phyloP scores from a whole-genome alignment of 2,329 filamentous ascomycete genomes.

The Nemania serpens region DNA sequence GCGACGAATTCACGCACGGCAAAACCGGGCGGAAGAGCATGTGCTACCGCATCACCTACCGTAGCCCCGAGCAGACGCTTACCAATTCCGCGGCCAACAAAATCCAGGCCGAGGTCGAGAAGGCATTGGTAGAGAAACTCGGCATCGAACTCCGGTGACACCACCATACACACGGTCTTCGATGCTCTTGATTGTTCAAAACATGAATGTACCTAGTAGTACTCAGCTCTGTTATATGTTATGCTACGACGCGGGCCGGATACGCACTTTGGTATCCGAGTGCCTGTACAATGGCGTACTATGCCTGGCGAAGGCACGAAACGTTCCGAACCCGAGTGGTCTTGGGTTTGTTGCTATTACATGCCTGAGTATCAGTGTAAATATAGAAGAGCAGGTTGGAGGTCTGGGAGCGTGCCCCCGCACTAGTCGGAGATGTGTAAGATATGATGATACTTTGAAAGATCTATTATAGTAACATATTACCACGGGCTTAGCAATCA shows the following conservation, averaged over 20 bases:
- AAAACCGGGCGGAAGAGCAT: slow-evolving; percentile 81
- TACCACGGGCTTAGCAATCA: too few species aligned
- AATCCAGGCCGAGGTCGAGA: slow-evolving; percentile 71
- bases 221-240: background rate
- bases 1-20: slow-evolving; percentile 88
- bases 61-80: slow-evolving; percentile 87
- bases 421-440: too few species aligned
- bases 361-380: background rate
- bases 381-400: background rate
- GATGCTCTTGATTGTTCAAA: background rate
- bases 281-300: background rate
- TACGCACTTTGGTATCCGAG: background rate
- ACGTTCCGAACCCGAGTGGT: too few species aligned
- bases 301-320: background rate
- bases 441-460: too few species aligned
- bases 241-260: background rate
- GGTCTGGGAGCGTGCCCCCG: background rate
- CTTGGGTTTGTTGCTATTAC: too few species aligned
- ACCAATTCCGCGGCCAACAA: slow-evolving; percentile 80
- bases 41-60: slow-evolving; percentile 93
- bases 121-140: slow-evolving; percentile 68
- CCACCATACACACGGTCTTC: background rate
- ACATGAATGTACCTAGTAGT: background rate
- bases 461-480: too few species aligned
- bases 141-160: slow-evolving; percentile 76